Base-by-base conservation (phyloP, 208 protist genomes). In the Crithidia acanthocephali region DNA sequence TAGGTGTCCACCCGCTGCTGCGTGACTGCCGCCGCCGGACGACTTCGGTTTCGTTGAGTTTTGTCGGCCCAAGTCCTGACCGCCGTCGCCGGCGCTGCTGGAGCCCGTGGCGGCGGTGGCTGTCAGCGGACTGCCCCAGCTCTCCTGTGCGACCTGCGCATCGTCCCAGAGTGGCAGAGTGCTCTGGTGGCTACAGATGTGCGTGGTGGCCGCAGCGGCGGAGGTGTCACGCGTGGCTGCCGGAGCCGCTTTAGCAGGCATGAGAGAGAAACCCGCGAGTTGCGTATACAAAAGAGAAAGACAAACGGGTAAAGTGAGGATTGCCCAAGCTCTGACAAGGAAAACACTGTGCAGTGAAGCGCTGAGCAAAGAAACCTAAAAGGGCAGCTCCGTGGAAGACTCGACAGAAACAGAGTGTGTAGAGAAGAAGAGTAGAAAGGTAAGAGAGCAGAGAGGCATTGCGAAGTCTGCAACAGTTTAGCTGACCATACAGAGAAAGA, bases 91-190 rank as follows among this genome's bases (percentile, higher is more conserved):
- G 56, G 20, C 55, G 40, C 30, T 35, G 10, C 28, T 35, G 10
- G 28, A 42, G 55, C 18, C 32, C 7, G 45, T 16, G 1, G 65
- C 15, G 20, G 42, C n/a, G 16, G 57, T 37, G 18, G 76, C 74
- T 2, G 47, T 42, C 7, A 95, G 70, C 27, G 51, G 27, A 22
- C 80, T 72, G 0, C 91, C 91, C 89, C 91, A 96, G 67, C 92
- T 90, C 58, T 96, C 88, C 40, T 85, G 83, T 35, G 79, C 74
- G 20, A 96, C 81, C 27, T 90, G 81, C 13, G 68, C 71, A 15
- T 94, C 88, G 67, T 96, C 88, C 89, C 91, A 96, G 1, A 91
- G 9, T 1, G 91, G 87, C 13, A 94, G 67, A 25, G 28, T 72
- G 64, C 66, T 74, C 22, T 4, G 65, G 8, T 50, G 32, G 37